Evolutionary conservation across 495 filamentous ascomycete genomes (phyloP).

Genomic region (Neurospora sublineolata): DNA sequence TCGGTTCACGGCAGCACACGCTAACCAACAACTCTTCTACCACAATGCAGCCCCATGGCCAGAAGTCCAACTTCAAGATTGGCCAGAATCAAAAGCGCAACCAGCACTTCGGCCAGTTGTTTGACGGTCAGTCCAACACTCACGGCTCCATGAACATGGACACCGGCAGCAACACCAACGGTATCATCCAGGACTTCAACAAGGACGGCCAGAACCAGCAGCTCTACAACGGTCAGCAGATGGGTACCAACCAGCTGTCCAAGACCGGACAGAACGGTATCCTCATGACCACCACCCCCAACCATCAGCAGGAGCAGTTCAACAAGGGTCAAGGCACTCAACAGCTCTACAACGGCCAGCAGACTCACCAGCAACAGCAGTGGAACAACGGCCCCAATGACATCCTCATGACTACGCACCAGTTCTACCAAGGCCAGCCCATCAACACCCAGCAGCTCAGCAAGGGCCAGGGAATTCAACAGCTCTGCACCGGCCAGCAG

Average conservation of each 20-base stretch:
- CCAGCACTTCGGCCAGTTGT: background rate
- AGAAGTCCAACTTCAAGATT: background rate
- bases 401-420: background rate
- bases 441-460: background rate
- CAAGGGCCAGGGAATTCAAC: background rate
- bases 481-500: background rate
- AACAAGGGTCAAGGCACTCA: background rate
- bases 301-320: background rate
- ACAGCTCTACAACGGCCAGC: background rate
- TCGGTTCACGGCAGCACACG: background rate
- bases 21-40: background rate
- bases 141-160: background rate
- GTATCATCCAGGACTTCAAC: background rate
- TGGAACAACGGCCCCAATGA: background rate
- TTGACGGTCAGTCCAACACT: background rate
- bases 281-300: background rate
- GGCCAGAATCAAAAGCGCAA: background rate
- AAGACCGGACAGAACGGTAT: background rate
- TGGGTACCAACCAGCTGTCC: background rate
- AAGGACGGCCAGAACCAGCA: background rate
- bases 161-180: background rate
- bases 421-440: background rate
- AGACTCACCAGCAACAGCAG: background rate
- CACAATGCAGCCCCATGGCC: background rate
- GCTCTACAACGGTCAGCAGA: background rate